phyloP scores from a whole-genome alignment of 2,329 filamentous ascomycete species.

The Arthrobotrys pseudoclavata region DNA sequence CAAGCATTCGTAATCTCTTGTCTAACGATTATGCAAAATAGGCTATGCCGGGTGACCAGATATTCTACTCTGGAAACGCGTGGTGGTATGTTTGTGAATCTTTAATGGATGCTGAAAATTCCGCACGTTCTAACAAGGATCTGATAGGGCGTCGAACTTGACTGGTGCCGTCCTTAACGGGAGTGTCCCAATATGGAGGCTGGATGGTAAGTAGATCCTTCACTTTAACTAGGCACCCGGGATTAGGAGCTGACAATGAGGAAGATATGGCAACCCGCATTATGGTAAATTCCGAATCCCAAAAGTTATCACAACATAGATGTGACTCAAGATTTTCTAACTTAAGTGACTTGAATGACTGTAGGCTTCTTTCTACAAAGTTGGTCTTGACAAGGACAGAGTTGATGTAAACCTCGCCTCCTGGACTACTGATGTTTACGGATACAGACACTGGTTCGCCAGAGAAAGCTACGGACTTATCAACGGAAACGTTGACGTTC shows the following conservation, averaged over 20 bases:
- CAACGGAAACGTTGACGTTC: constrained; percentile 62
- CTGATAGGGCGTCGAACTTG: constrained; percentile 66
- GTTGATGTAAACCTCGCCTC: constrained; percentile 54
- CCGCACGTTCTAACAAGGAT: constrained; percentile 29
- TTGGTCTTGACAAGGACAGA: constrained; percentile 61
- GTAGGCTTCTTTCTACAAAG: constrained; percentile 55
- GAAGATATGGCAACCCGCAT: constrained; percentile 63
- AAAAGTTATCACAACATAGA: neutral
- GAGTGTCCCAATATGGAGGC: constrained; percentile 66
- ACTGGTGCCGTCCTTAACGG: constrained; percentile 71
- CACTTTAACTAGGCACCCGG: constrained; percentile 6
- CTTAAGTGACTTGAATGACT: constrained; percentile 24
- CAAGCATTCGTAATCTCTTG: constrained; percentile 58
- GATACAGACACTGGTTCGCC: constrained; percentile 53
- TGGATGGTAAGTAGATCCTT: constrained; percentile 65
- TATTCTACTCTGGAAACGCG: constrained; percentile 40
- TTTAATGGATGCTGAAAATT: constrained; percentile 15
- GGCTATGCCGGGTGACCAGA: constrained; percentile 64
- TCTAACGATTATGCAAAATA: constrained; percentile 70
- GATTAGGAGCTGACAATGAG: constrained; percentile 4
- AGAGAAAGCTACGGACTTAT: constrained; percentile 59
- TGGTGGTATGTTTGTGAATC: constrained; percentile 49
- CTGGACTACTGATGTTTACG: constrained; percentile 57
- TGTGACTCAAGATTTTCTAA: constrained; percentile 25
- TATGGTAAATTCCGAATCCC: constrained; percentile 53